These are phyloP conservation scores for Ensete glaucum DNA, from an alignment of 176 grass and related monocot genomes.

Conservation along the genomic window DNA sequence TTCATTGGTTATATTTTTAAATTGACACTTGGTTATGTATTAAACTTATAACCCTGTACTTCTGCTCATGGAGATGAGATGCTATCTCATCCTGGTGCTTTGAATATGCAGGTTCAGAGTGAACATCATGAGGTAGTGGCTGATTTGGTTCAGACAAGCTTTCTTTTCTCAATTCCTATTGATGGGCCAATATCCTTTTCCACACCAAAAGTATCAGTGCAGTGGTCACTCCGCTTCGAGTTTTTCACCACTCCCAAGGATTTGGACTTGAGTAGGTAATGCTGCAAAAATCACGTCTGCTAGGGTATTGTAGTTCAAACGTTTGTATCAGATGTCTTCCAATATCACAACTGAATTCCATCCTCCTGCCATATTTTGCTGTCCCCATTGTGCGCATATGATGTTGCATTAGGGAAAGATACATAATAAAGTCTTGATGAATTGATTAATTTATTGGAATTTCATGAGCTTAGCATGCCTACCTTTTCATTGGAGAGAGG, in stretches of 20 bases:
- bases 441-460: no score
- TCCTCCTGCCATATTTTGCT: no score
- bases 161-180: constrained; percentile 89
- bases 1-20: not conserved
- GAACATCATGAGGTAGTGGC: constrained; percentile 92
- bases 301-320: not conserved
- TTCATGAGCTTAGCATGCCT: no score
- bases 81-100: not conserved
- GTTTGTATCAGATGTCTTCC: not conserved
- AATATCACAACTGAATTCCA: not conserved
- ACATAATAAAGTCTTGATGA: no score
- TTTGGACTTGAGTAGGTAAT: constrained; percentile 61
- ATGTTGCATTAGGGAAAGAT: no score
- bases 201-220: constrained; percentile 73
- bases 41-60: not conserved
- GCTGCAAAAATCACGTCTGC: not conserved
- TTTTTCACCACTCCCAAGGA: constrained; percentile 82
- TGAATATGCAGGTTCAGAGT: constrained; percentile 54
- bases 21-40: not conserved
- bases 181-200: constrained; percentile 93
- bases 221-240: constrained; percentile 89
- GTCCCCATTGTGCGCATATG: no score
- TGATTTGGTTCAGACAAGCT: constrained; percentile 87
- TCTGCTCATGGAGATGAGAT: not conserved
- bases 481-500: no score